A percentile compares a stretch with the other conserved stretches of the same genome.
These are phyloP conservation scores for Dunaliella sp. DNA, from an alignment of 139 green algal genomes.

Conservation along the genomic window DNA sequence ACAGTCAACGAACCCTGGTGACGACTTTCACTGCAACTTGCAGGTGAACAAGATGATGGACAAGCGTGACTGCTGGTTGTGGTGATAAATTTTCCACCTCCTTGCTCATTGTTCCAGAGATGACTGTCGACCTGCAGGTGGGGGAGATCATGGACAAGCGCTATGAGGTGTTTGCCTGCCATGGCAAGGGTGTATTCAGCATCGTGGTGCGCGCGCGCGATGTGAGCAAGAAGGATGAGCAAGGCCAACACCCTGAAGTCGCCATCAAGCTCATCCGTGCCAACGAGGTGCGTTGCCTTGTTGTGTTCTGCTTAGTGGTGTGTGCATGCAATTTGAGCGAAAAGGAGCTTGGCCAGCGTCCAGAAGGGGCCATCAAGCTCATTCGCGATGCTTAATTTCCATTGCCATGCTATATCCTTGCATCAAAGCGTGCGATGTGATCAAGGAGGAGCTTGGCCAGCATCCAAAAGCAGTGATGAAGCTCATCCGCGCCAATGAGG, in stretches of 20 bases:
- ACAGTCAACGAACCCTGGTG: too few relatives aligned
- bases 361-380: constrained; percentile 41
- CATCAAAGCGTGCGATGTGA: constrained; percentile 80
- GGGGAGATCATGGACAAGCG: constrained; percentile 85
- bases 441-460: not conserved
- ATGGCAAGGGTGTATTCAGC: constrained; percentile 91
- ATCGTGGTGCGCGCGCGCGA: constrained; percentile 90
- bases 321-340: constrained; percentile 61
- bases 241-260: constrained; percentile 16
- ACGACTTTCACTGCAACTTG: too few relatives aligned
- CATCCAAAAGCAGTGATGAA: constrained; percentile 31
- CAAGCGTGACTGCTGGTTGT: too few relatives aligned
- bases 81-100: too few relatives aligned
- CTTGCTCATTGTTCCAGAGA: too few relatives aligned
- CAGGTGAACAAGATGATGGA: too few relatives aligned
- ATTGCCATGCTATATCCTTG: too few relatives aligned
- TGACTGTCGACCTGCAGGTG: constrained; percentile 54
- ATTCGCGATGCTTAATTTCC: too few relatives aligned
- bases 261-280: constrained; percentile 46
- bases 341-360: constrained; percentile 1
- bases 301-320: too few relatives aligned
- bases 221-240: constrained; percentile 24
- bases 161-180: constrained; percentile 75
- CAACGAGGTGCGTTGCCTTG: not conserved
- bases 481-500: constrained; percentile 34